phyloP scores from a whole-genome alignment of 805 yeast species.

The Kuraishia piskuri region DNA sequence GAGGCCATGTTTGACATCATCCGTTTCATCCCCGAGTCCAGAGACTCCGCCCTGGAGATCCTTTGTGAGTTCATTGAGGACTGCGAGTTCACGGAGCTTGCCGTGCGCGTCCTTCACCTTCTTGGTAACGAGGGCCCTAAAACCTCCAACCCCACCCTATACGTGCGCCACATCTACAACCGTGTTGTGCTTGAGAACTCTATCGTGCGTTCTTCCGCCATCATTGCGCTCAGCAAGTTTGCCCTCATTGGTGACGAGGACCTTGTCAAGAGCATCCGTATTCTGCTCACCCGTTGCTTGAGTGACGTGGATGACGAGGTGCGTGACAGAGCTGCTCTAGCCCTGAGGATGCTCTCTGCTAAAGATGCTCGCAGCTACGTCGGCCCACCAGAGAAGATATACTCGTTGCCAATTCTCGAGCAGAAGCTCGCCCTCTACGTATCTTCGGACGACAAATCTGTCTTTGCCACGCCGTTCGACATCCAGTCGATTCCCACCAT shows the following conservation, averaged over 20 bases:
- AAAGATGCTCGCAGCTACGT: constrained; percentile 42
- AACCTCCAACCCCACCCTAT: constrained; percentile 77
- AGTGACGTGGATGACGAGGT: constrained; percentile 94
- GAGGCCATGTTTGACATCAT: constrained; percentile 92
- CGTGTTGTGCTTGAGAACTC: constrained; percentile 95
- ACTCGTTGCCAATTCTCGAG: constrained; percentile 73
- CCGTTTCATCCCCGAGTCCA: constrained; percentile 75
- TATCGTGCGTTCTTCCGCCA: constrained; percentile 92
- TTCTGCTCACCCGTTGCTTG: constrained; percentile 73
- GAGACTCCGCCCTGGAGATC: constrained; percentile 75
- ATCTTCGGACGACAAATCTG: constrained; percentile 31
- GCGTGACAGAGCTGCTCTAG: constrained; percentile 91
- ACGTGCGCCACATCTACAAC: constrained; percentile 93
- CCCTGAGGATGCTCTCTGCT: constrained; percentile 54
- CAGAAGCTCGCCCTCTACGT: constrained; percentile 67
- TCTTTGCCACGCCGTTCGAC: constrained; percentile 56
- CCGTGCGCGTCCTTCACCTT: constrained; percentile 86
- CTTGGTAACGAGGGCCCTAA: constrained; percentile 93
- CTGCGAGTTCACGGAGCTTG: constrained; percentile 90
- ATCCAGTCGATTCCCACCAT: constrained; percentile 55
- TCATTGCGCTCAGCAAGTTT: constrained; percentile 84
- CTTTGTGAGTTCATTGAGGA: constrained; percentile 97
- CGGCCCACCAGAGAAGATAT: constrained; percentile 51
- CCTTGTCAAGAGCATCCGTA: constrained; percentile 60
- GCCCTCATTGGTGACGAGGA: constrained; percentile 67